These are phyloP conservation scores for Penicillium riverlandense DNA, from an alignment of 495 filamentous ascomycete genomes.

Conservation along the genomic window DNA sequence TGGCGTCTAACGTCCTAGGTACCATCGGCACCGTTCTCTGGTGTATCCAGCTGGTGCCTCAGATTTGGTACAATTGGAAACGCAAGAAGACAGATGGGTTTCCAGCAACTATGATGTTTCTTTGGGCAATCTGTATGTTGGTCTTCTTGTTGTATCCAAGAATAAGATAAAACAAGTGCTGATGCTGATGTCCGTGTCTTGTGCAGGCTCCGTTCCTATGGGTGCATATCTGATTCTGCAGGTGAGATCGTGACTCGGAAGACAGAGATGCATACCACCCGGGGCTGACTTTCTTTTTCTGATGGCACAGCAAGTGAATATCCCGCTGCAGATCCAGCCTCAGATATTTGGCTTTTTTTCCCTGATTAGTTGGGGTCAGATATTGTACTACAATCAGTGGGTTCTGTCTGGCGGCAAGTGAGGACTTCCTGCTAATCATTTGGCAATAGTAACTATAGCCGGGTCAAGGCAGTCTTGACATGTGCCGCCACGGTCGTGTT, in stretches of 20 bases:
- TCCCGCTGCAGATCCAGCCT: constrained; percentile 68
- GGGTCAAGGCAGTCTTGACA: constrained; percentile 41
- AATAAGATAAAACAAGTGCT: neutral
- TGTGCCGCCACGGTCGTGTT: constrained; percentile 28
- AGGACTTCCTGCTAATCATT: no score
- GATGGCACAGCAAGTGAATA: constrained; percentile 55
- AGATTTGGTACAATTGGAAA: constrained; percentile 67
- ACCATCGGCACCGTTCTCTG: constrained; percentile 50
- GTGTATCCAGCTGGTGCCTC: constrained; percentile 47
- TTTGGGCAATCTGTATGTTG: constrained; percentile 60
- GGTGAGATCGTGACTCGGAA: constrained; percentile 12
- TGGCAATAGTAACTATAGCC: constrained; percentile 38
- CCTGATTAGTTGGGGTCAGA: constrained; percentile 61
- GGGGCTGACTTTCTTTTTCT: neutral
- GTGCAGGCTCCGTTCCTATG: constrained; percentile 43
- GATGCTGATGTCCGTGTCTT: neutral
- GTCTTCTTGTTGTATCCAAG: neutral
- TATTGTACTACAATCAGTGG: constrained; percentile 55
- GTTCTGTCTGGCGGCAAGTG: constrained; percentile 2
- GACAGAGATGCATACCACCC: neutral
- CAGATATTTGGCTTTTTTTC: constrained; percentile 61
- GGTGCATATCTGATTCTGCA: constrained; percentile 48
- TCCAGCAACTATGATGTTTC: constrained; percentile 65
- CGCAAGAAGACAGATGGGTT: constrained; percentile 67
- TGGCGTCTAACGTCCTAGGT: constrained; percentile 46